Evolutionary conservation across 768 basidiomycete species (phyloP).

Genomic region (Leccinum imitatum): DNA sequence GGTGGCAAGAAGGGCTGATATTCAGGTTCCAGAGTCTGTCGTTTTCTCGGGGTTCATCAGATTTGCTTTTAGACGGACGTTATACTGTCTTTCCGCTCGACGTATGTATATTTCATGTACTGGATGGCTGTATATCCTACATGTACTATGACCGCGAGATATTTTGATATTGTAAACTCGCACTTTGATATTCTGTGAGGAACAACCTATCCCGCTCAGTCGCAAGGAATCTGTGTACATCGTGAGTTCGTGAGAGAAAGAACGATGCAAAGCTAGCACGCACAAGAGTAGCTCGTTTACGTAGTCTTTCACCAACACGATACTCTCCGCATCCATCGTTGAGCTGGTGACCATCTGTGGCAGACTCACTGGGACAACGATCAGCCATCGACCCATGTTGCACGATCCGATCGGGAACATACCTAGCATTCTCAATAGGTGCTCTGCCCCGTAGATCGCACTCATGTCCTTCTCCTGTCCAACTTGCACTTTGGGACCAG

Average conservation of each 20-base stretch:
- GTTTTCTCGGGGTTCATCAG: neutral
- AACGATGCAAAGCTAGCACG: slow-evolving; percentile 24
- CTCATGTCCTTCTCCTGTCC: slow-evolving; percentile 84
- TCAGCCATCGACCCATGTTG: slow-evolving; percentile 1
- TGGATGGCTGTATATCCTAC: slow-evolving; percentile 1
- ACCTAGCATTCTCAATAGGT: slow-evolving; percentile 91
- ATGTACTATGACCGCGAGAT: slow-evolving; percentile 54
- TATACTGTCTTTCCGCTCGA: slow-evolving; percentile 4
- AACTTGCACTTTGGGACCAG: slow-evolving; percentile 66
- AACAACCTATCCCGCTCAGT: slow-evolving; percentile 74
- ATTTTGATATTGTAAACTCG: slow-evolving; percentile 79
- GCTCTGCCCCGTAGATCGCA: slow-evolving; percentile 90
- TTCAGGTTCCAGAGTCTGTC: neutral
- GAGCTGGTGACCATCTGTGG: slow-evolving; percentile 89
- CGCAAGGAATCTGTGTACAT: slow-evolving; percentile 66
- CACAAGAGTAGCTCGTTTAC: slow-evolving; percentile 85
- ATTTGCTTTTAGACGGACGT: slow-evolving; percentile 2
- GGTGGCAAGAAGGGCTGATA: slow-evolving; percentile 48
- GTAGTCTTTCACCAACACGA: slow-evolving; percentile 81
- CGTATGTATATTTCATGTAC: neutral
- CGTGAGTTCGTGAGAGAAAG: neutral
- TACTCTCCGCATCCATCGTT: slow-evolving; percentile 87
- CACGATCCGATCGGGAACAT: slow-evolving; percentile 26
- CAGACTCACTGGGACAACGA: slow-evolving; percentile 69
- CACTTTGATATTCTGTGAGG: slow-evolving; percentile 73